A percentile compares a stretch with the other conserved stretches of the same genome.
phyloP scores from a whole-genome alignment of 2,329 filamentous ascomycete species.

The Colletotrichum sp. region DNA sequence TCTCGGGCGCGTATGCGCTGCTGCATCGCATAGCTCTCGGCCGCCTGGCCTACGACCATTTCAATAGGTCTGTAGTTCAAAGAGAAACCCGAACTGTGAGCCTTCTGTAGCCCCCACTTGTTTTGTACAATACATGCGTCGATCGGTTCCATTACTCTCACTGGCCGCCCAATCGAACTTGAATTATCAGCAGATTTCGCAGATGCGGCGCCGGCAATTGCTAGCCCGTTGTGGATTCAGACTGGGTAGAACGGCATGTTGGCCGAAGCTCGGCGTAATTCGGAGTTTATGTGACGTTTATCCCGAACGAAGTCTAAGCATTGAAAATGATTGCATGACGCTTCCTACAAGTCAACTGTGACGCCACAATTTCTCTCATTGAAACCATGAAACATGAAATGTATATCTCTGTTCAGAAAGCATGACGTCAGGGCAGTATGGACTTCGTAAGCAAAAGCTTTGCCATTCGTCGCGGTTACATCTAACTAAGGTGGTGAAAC shows the following conservation, averaged over 20 bases:
- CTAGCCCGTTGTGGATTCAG: background rate
- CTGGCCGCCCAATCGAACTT: background rate
- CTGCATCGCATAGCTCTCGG: too few relatives aligned
- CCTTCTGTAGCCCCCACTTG: background rate
- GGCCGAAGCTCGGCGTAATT: background rate
- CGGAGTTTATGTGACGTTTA: background rate
- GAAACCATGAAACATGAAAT: too few relatives aligned
- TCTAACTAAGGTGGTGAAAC: too few relatives aligned
- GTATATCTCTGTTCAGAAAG: background rate
- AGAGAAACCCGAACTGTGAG: background rate
- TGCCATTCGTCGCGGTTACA: background rate
- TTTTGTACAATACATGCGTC: rapidly evolving
- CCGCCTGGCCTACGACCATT: too few relatives aligned
- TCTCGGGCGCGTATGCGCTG: too few relatives aligned
- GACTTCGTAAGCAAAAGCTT: background rate
- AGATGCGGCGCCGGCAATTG: background rate
- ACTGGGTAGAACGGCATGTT: background rate
- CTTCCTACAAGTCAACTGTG: too few relatives aligned
- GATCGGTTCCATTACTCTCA: background rate
- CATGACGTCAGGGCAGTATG: background rate
- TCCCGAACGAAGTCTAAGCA: background rate
- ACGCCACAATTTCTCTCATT: too few relatives aligned
- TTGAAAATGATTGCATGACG: background rate
- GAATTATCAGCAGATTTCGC: background rate
- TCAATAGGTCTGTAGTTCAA: background rate